Evolutionary conservation across 1,284 basidiomycete species (phyloP), one percentile per base, ranked within the genome.

Genomic region (Ustilago lituana): DNA sequence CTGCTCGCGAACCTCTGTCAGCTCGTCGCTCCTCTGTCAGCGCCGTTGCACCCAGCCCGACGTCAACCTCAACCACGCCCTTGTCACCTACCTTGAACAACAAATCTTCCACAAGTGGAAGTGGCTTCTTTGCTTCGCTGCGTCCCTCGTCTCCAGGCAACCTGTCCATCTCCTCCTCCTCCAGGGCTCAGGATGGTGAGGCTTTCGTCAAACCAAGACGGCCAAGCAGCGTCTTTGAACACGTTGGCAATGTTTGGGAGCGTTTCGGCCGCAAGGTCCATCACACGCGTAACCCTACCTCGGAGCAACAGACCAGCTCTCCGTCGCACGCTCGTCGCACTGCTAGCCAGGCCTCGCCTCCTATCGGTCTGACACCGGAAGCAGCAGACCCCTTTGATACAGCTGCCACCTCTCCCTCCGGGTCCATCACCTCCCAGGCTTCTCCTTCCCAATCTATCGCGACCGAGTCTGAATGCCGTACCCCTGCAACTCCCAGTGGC

Each of bases 191-290:
- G 14, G 65, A 68, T 4, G 40, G 49, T 9, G 65, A 68, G 6
- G 5, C 14, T 11, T 32, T 27, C 14, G 46, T 37, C 17, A 66
- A 57, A 23, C 26, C 68, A 20, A 47, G 68, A 19, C 46, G 69
- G 17, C 71, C 74, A 8, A 74, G 76, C 65, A 78, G 74, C 56
- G 74, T 77, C 37, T 70, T 78, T 24, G 76, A 78, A 29, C 71
- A 74, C n/a, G 73, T 74, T 29, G 74, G 74, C 37, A 74, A 62
- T 27, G 66, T 78, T 8, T 72, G 68, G 53, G 76, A 76, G 44
- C 67, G 73, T 5, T 74, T 76, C 47, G 72, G 74, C 9, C 61
- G 69, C 35, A 72, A 67, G 35, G 69, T 76, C 14, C 72, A 66
- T 24, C 63, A 71, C 35, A 58, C 65, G 4, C 55, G 63, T 19